Evolutionary conservation across 192 early-diverging fungal genomes (phyloP), one percentile per base, ranked within the genome.

Genomic region (Coemansia asiatica): DNA sequence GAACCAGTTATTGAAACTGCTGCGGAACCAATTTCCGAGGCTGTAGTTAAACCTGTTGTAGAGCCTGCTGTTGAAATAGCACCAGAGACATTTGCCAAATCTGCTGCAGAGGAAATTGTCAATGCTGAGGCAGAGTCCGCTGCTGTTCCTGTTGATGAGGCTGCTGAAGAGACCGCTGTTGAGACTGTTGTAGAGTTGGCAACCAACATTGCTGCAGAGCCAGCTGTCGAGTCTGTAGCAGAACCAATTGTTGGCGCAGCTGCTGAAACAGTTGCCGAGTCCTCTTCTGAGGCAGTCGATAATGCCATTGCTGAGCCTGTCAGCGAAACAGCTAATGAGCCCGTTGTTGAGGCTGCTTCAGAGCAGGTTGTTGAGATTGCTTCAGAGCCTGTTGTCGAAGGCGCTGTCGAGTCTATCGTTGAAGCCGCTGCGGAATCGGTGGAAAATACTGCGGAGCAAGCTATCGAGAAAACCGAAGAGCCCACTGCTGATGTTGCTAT

Each of bases 311-410:
- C 48, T 9, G 53, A 44, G 40, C 8, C 40, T 12, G 51, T 56
- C 18, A 35, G 5, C 9, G 55, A 63, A 15, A 25, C 44, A 3
- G 47, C 4, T 29, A 8, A 29, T 3, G 63, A 63, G 33, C 54
- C 2, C 5, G 25, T 28, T 28, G 54, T 7, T 51, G 49, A 8
- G 49, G 12, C 49, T 51, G 49, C n/a, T n/a, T 6, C n/a, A 6
- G 56, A 54, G 13, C 22, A 15, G 13, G 56, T 23, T 26, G 63
- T 16, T 55, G 63, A 53, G 16, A 60, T 19, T 38, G 35, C 35
- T 36, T 36, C 35, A 10, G 35, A 36, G 35, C 35, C 0, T 36
- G 35, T 36, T 10, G 35, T 36, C n/a, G n/a, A n/a, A n/a, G n/a
- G n/a, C n/a, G n/a, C n/a, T n/a, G n/a, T n/a, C n/a, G n/a, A n/a